Conservation (phyloP, 2,329 filamentous ascomycete species). For the Lasiodiplodia hormozganensis region DNA sequence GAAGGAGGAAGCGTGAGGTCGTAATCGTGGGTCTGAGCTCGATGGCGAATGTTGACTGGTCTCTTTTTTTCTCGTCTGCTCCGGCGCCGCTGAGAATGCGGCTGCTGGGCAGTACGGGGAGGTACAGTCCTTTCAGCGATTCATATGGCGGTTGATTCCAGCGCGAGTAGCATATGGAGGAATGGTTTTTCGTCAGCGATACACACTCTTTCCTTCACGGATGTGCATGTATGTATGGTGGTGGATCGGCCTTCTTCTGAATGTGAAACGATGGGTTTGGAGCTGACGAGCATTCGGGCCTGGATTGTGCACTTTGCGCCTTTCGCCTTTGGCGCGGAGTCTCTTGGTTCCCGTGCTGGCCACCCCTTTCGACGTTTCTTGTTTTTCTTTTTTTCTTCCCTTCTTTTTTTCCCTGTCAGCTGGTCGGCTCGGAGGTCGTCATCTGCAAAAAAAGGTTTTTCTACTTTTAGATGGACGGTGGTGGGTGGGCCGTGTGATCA, state of each 20-base stretch:
- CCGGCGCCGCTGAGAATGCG: slow-evolving; percentile 6
- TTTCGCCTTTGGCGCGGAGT: not conserved
- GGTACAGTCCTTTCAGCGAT: not conserved
- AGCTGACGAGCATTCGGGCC: not conserved
- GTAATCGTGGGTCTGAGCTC: not conserved
- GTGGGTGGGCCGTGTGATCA: not conserved
- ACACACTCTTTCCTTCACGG: not conserved
- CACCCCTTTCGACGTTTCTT: not conserved
- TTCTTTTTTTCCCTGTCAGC: not conserved
- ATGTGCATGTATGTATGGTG: not conserved
- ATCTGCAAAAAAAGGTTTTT: not conserved
- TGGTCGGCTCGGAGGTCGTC: not conserved
- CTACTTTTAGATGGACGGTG: not conserved
- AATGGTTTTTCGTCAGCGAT: not conserved
- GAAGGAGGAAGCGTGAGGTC: not conserved
- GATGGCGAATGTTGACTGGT: not conserved
- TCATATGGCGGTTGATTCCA: not conserved
- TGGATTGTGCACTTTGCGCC: not conserved
- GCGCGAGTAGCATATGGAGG: not conserved
- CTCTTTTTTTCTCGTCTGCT: not conserved
- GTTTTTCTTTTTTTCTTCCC: not conserved
- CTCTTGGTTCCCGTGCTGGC: too few relatives aligned
- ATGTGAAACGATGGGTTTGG: not conserved
- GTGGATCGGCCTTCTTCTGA: not conserved
- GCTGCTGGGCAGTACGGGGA: not conserved